These are phyloP conservation scores for Mycena polygramma DNA, from an alignment of 768 basidiomycete species.

Conservation along the genomic window DNA sequence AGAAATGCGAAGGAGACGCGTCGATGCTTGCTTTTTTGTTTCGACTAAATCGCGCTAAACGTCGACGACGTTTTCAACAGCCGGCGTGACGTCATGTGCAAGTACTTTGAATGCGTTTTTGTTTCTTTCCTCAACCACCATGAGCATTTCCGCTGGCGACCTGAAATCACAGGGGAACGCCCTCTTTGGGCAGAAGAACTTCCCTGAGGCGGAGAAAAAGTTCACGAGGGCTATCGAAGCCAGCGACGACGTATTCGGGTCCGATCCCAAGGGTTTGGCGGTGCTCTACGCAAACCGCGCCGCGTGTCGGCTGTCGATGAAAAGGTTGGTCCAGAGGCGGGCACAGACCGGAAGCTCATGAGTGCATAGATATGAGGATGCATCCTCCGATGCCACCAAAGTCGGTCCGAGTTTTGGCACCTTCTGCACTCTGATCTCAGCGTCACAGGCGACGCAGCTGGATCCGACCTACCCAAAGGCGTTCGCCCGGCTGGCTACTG, in stretches of 20 bases:
- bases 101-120: too few relatives aligned
- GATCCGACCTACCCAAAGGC: conserved; percentile 42
- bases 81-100: too few relatives aligned
- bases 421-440: background rate
- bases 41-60: too few relatives aligned
- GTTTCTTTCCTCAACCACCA: background rate
- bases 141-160: conserved; percentile 2
- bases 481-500: conserved; percentile 33
- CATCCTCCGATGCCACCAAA: conserved; percentile 35
- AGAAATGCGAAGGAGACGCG: too few relatives aligned
- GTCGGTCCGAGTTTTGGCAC: conserved; percentile 15
- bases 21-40: too few relatives aligned
- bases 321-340: conserved; percentile 18
- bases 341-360: too few relatives aligned
- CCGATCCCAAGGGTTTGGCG: conserved; percentile 27
- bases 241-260: conserved; percentile 12
- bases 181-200: conserved; percentile 28
- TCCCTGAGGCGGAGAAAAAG: conserved; percentile 16
- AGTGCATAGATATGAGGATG: conserved; percentile 34
- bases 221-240: conserved; percentile 33
- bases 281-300: conserved; percentile 33
- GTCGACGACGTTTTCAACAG: too few relatives aligned
- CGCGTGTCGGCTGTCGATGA: conserved; percentile 29
- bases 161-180: conserved; percentile 34
- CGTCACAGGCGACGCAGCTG: conserved; percentile 38